Base-by-base conservation (phyloP, 805 yeast species). In the Pichia cabralensis region DNA sequence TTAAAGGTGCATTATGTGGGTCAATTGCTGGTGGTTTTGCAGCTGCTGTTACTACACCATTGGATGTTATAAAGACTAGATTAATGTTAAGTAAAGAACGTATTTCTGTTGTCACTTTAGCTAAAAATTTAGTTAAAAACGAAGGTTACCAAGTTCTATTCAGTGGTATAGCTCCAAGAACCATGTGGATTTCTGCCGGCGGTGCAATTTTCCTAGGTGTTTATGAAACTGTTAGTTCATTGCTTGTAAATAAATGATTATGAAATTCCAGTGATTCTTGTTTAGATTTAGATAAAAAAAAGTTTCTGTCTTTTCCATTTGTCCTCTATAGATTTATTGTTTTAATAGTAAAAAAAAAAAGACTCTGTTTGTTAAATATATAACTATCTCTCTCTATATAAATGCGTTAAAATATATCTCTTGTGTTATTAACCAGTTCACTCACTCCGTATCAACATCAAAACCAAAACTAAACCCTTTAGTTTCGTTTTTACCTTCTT, bases 181-280 rank as follows among this genome's bases (percentile, higher is more conserved):
- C 96, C 0, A 67, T 82, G 74, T 92, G 98, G 98, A 89, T 92
- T 38, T 79, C 94, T 60, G 92, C 94, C 5, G 99, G 99, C 15
- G 99, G 99, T 20, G 96, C 97, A 13, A 86, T 94, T 13, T 92
- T 94, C 62, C 64, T 92, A 37, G 99, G 99, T 5, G 83, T 84
- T 36, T 92, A 92, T 52, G 99, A 94, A 58, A 56, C 77, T 16
- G 80, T 74, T 9, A 67, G 64, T 31, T 32, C 50, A 17, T 13
- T 28, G 13, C 27, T 28, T 34, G 26, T 24, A 13, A 13, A 7
- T 8, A 13, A 3, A 8, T 13, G 11, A 6, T n/a, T 24, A 14
- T 11, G 8, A 15, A 13, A 26, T 25, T 10, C 15, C 17, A n/a
- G 8, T 23, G 23, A 18, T n/a, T n/a, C n/a, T n/a, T n/a, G n/a